A percentile compares a stretch with the other conserved stretches of the same genome.
Conservation (phyloP, 331 rosid species). For the Arachis monticola region DNA sequence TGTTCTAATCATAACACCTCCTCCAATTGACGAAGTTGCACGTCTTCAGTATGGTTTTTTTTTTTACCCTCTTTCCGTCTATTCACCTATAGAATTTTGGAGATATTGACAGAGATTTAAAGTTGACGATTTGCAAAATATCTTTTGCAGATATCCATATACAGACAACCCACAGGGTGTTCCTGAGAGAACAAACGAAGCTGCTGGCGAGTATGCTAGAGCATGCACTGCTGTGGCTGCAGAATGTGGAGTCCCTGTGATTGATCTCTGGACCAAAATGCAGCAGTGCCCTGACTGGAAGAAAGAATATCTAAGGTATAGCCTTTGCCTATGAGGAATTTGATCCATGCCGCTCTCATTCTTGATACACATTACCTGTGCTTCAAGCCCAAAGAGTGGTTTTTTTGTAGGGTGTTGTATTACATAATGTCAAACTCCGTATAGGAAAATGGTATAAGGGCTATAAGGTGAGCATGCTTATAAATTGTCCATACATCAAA, state of each 20-base stretch:
- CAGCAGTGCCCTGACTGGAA: too few relatives aligned
- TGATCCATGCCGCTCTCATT: too few relatives aligned
- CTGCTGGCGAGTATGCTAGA: constrained; percentile 41
- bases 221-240: too few relatives aligned
- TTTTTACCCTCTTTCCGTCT: background rate
- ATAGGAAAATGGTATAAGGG: background rate
- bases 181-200: constrained; percentile 93
- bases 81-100: background rate
- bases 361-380: background rate
- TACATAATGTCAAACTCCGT: background rate
- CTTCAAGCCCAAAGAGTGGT: background rate
- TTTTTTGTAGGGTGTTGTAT: background rate
- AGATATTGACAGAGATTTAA: constrained; percentile 10
- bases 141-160: constrained; percentile 59
- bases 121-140: background rate
- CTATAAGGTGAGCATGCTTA: background rate
- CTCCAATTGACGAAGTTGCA: constrained; percentile 86
- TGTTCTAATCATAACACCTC: constrained; percentile 79
- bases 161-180: constrained; percentile 59
- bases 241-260: too few relatives aligned
- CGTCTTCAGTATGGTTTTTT: constrained; percentile 61
- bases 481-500: background rate
- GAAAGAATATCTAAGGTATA: too few relatives aligned
- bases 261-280: too few relatives aligned
- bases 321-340: too few relatives aligned